Conservation (phyloP, 2,329 filamentous ascomycete species). For the Colletotrichum melonis region DNA sequence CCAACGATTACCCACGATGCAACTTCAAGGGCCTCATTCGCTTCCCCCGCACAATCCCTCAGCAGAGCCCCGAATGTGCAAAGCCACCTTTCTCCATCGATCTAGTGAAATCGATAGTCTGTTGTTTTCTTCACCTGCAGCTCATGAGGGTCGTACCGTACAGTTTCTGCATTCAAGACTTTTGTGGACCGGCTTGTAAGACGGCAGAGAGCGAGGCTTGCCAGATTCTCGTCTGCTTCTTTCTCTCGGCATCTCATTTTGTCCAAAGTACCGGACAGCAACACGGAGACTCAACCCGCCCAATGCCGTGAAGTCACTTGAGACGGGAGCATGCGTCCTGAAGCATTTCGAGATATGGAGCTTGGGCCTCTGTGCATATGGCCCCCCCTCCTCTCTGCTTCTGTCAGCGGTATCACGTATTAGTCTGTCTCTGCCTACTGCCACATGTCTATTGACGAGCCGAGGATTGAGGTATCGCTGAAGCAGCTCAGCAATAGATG, state of each 20-base stretch:
- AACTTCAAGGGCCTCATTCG: not conserved
- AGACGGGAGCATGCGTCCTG: conserved; percentile 5
- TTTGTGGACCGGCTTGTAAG: not conserved
- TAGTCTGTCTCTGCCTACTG: not conserved
- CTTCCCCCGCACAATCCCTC: not conserved
- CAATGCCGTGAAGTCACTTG: not conserved
- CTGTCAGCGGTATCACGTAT: conserved; percentile 13
- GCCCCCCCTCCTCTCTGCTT: not conserved
- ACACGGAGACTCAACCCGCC: conserved; percentile 10
- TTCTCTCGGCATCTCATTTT: conserved; percentile 17
- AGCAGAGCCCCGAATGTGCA: conserved; percentile 12
- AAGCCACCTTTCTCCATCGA: conserved; percentile 1
- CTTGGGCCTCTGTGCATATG: conserved; percentile 14
- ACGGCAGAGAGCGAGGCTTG: conserved; percentile 16
- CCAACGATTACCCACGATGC: not conserved
- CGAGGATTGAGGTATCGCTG: not conserved
- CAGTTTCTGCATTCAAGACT: no score
- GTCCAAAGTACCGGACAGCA: conserved; percentile 1
- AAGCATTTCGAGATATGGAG: not conserved
- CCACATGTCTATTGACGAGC: conserved; percentile 8
- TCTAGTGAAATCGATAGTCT: not conserved
- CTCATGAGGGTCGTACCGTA: not conserved
- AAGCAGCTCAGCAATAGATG: not conserved
- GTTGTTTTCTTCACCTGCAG: not conserved
- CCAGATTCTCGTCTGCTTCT: not conserved